These are phyloP conservation scores for Cyberlindnera meyerae DNA, from an alignment of 805 yeast genomes.

Conservation along the genomic window DNA sequence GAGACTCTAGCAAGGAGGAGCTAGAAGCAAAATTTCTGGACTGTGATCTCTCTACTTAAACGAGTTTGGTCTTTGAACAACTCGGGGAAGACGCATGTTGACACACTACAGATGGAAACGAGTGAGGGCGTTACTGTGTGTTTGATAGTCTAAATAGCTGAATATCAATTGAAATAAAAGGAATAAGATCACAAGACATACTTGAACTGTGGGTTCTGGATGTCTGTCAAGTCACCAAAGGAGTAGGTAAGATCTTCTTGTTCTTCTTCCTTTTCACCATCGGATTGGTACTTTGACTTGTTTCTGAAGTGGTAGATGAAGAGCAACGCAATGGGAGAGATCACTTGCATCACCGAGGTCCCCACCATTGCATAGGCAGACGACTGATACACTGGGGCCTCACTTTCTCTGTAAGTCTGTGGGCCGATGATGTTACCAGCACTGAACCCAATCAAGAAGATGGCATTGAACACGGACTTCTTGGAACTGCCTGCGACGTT, in stretches of 20 bases:
- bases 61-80: constrained; percentile 6
- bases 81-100: constrained; percentile 2
- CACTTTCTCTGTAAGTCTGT: constrained; percentile 53
- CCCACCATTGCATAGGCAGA: constrained; percentile 8
- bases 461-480: constrained; percentile 52
- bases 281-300: constrained; percentile 32
- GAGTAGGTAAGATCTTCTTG: background rate
- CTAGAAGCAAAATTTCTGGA: constrained; percentile 1
- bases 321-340: constrained; percentile 5
- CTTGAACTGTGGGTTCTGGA: background rate
- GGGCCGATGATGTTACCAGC: constrained; percentile 70
- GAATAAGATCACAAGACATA: background rate
- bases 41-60: constrained; percentile 2
- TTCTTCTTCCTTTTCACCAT: constrained; percentile 12
- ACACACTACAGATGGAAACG: constrained; percentile 6
- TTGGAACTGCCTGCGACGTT: constrained; percentile 71
- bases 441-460: constrained; percentile 58
- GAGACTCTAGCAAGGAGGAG: constrained; percentile 2
- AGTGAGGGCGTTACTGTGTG: constrained; percentile 5
- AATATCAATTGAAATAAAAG: background rate
- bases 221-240: background rate
- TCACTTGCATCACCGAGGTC: constrained; percentile 4
- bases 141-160: no score
- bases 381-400: constrained; percentile 54
- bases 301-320: constrained; percentile 4